A percentile compares a stretch with the other conserved stretches of the same genome.
Evolutionary conservation across 176 grass and related monocot species (phyloP).

Genomic region (Echinochloa phyllopogon): DNA sequence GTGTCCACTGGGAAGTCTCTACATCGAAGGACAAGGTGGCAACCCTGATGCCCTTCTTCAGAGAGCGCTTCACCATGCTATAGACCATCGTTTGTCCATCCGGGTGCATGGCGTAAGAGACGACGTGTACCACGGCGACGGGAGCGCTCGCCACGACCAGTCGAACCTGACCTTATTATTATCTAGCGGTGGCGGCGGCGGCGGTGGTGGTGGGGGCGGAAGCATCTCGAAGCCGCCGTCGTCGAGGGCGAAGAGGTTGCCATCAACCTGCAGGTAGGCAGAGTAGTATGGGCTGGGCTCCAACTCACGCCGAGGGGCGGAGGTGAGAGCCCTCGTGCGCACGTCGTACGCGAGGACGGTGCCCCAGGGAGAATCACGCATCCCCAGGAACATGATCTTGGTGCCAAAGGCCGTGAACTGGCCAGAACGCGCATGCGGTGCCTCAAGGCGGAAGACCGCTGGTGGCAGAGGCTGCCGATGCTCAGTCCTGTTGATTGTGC

Average conservation of each 20-base stretch:
- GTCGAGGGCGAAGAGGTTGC: not conserved
- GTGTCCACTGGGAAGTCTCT: not conserved
- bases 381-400: slow-evolving; percentile 1
- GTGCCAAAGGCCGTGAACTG: not conserved
- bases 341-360: not conserved
- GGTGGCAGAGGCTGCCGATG: not conserved
- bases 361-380: not conserved
- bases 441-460: not conserved
- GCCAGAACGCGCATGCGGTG: not conserved
- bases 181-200: too few relatives aligned
- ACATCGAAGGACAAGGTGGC: not conserved
- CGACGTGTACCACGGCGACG: not conserved
- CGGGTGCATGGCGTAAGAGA: not conserved
- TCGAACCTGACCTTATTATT: not conserved
- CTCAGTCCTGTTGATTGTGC: not conserved
- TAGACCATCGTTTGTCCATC: not conserved
- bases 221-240: not conserved
- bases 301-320: not conserved
- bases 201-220: not conserved
- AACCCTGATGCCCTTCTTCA: not conserved
- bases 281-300: not conserved
- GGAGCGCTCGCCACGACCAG: not conserved
- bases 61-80: not conserved
- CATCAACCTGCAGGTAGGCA: not conserved
- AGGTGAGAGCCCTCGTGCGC: not conserved